phyloP scores from a whole-genome alignment of 257 asterid genomes.

The Solanum bulbocastanum region DNA sequence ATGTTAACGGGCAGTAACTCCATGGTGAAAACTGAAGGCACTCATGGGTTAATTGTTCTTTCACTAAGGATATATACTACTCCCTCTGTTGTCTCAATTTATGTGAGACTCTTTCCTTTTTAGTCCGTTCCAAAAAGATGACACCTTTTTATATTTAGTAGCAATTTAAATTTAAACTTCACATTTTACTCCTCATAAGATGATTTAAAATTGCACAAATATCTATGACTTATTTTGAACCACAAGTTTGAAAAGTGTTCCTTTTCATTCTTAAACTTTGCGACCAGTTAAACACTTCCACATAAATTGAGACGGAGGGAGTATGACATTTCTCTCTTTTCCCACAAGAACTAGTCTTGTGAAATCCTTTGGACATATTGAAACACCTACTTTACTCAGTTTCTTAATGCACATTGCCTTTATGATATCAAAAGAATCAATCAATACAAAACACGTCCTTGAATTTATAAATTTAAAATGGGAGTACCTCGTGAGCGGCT shows the following conservation, averaged over 20 bases:
- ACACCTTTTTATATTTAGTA: background rate
- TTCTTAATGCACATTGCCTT: background rate
- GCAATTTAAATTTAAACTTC: background rate
- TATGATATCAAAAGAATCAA: background rate
- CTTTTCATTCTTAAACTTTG: background rate
- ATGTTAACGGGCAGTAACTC: background rate
- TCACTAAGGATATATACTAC: background rate
- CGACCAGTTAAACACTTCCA: background rate
- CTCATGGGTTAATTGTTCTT: background rate
- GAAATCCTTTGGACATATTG: background rate
- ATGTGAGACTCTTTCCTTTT: background rate
- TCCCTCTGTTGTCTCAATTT: background rate
- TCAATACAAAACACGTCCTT: background rate
- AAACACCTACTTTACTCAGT: background rate
- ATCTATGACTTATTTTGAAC: background rate
- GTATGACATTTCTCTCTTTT: background rate
- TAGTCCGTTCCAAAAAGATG: background rate
- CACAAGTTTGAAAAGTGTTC: background rate
- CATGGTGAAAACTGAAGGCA: background rate
- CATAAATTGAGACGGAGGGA: background rate
- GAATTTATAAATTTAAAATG: background rate
- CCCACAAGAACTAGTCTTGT: background rate
- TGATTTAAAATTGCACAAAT: background rate
- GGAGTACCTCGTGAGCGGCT: constrained; percentile 33
- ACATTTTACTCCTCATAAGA: background rate